Evolutionary conservation across 139 green algal species (phyloP).

Genomic region (Diplosphaera chodatii): DNA sequence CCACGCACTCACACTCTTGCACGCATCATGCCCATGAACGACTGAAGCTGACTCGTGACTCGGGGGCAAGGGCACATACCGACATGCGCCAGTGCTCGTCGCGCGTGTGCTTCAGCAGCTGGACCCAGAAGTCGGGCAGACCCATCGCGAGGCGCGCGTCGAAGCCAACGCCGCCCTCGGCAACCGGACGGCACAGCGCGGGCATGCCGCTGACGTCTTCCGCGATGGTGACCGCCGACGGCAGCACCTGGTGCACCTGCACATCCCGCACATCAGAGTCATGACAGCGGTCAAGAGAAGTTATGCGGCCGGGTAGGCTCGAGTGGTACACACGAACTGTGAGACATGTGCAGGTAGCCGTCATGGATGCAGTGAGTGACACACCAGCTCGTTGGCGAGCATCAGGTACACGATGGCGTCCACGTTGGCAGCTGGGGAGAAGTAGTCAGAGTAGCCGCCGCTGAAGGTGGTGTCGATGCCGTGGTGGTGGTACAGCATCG

Average conservation of each 20-base stretch:
- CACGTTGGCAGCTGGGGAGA: slow-evolving; percentile 70
- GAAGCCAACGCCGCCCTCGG: slow-evolving; percentile 89
- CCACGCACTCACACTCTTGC: too few species aligned
- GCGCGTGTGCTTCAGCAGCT: slow-evolving; percentile 52
- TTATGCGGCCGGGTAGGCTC: too few species aligned
- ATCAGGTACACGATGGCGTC: slow-evolving; percentile 95
- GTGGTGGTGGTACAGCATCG: slow-evolving; percentile 97
- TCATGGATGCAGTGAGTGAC: too few species aligned
- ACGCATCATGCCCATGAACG: too few species aligned
- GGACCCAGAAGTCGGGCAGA: slow-evolving; percentile 90
- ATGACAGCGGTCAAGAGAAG: too few species aligned
- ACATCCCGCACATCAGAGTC: not conserved
- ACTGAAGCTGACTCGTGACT: too few species aligned
- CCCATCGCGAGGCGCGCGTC: slow-evolving; percentile 89
- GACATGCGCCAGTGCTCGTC: slow-evolving; percentile 85
- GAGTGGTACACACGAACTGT: too few species aligned
- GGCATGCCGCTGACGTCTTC: slow-evolving; percentile 97
- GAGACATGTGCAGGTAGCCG: too few species aligned
- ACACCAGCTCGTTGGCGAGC: slow-evolving; percentile 81
- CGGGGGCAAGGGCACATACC: not conserved
- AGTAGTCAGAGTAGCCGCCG: slow-evolving; percentile 66
- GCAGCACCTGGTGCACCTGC: slow-evolving; percentile 49
- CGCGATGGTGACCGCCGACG: slow-evolving; percentile 74
- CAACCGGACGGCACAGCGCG: slow-evolving; percentile 76
- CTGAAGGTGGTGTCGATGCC: slow-evolving; percentile 81